Percentiles rank a stretch among this genome's conserved stretches.
Conservation (phyloP, 1,139 yeast species). For the Blastobotrys illinoisensis region DNA sequence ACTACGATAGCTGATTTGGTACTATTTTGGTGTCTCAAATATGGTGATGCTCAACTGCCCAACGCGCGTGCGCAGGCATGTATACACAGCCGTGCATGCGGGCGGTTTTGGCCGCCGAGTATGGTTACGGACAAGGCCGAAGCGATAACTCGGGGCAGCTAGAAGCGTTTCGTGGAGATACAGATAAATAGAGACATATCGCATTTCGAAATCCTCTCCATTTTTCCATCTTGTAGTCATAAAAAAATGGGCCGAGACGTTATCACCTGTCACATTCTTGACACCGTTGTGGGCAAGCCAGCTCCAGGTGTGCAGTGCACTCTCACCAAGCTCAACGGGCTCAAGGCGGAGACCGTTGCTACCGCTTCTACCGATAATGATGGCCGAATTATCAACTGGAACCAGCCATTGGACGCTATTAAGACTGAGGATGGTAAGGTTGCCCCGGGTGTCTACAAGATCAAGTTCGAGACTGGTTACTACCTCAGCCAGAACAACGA, state of each 20-base stretch:
- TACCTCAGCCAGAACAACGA: constrained; percentile 44
- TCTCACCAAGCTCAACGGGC: constrained; percentile 26
- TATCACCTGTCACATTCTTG: constrained; percentile 82
- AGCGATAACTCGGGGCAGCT: not conserved
- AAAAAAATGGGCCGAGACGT: constrained; percentile 37
- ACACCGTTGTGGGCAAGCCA: constrained; percentile 79
- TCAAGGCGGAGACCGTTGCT: constrained; percentile 35
- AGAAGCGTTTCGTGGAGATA: not conserved
- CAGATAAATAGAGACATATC: not conserved
- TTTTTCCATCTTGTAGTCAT: not conserved
- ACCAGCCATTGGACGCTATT: constrained; percentile 25
- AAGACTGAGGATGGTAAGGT: constrained; percentile 37
- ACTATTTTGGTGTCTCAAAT: not conserved
- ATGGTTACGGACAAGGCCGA: not conserved
- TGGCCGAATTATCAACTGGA: constrained; percentile 74
- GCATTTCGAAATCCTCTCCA: not conserved
- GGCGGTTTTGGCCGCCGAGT: not conserved
- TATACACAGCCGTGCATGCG: not conserved
- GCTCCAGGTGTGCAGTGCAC: constrained; percentile 52
- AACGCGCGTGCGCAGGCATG: not conserved
- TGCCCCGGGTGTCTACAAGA: constrained; percentile 59
- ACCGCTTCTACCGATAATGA: constrained; percentile 65
- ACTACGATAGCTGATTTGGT: no score
- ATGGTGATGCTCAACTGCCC: not conserved
- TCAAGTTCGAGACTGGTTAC: constrained; percentile 66